Base-by-base conservation (phyloP, 257 asterid species). In the Paraleonurus japonicus region DNA sequence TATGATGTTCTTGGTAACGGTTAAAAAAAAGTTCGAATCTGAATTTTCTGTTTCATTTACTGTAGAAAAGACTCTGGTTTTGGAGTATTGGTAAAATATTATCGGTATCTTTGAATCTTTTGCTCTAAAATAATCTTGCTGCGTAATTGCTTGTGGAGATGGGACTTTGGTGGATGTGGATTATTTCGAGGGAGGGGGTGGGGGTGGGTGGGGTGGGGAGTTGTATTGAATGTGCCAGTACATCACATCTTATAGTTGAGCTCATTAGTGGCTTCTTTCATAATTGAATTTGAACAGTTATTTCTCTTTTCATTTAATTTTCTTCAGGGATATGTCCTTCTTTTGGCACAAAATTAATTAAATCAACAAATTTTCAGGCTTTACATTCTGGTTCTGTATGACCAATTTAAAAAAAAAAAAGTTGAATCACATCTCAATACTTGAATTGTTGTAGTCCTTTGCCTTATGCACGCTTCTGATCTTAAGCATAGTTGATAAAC, bases 51-150 rank as follows among this genome's bases (percentile, higher is more conserved):
- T 53, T 51, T 69, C 70, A 32, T 48, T 67, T 24, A 35, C 69
- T 67, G 45, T 48, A 28, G 63, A 58, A 15, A 68, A 59, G 79
- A 48, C 60, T 47, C 47, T 48, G 33, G 58, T 32, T 58, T 58
- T 28, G 7, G 7, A 37, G 54, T 27, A 30, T 26, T 32, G 48
- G 48, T 57, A 24, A 53, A 22, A 43, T 43, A 24, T 58, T 77
- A 77, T 60, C 65, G 45, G 55, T 59, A 66, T 71, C 57, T 28
- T 57, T 67, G 50, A 73, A 51, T 64, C 12, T 45, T 54, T 41
- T 45, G 61, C 35, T 43, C 54, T 59, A 10, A 33, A 41, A 41
- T 6, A 24, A 27, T 59, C 27, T 69, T 69, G 66, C 41, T 35
- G 22, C 63, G 24, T 51, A 28, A 35, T 22, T 47, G 57, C 20